Conservation (phyloP, 495 filamentous ascomycete species). For the Xylaria bambusicola region DNA sequence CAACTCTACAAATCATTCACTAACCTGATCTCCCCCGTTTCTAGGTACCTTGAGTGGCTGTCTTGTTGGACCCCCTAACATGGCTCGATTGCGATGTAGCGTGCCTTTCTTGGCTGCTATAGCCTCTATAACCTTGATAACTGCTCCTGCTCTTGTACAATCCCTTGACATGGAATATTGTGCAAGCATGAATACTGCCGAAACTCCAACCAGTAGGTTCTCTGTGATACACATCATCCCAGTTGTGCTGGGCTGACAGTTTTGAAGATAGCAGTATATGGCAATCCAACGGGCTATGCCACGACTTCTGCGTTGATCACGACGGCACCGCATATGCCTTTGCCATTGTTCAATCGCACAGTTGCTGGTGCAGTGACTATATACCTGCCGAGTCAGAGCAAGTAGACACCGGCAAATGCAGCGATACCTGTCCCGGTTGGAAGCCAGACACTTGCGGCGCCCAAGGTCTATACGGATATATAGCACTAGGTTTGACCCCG, state of each 20-base stretch:
- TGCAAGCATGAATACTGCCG: conserved; percentile 42
- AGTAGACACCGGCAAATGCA: conserved; percentile 37
- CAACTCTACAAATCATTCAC: too few species aligned
- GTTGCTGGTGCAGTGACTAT: conserved; percentile 50
- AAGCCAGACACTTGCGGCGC: conserved; percentile 45
- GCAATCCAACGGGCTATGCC: conserved; percentile 50
- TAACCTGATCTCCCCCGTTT: too few species aligned
- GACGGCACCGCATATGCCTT: conserved; percentile 41
- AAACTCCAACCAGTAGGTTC: conserved; percentile 37
- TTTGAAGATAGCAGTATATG: conserved; percentile 40
- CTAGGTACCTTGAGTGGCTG: background rate
- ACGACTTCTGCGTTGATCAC: conserved; percentile 34
- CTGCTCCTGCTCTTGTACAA: conserved; percentile 14
- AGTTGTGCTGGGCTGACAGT: conserved; percentile 5
- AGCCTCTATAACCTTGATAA: conserved; percentile 22
- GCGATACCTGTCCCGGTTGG: conserved; percentile 43
- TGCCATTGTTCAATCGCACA: conserved; percentile 39
- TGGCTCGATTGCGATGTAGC: conserved; percentile 22
- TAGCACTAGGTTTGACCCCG: conserved; percentile 29
- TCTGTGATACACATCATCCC: background rate
- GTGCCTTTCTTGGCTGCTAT: conserved; percentile 8
- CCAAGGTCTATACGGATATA: conserved; percentile 42
- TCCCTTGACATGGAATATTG: conserved; percentile 43
- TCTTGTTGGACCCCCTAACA: conserved; percentile 14
- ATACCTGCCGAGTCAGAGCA: conserved; percentile 34